Percentiles rank a stretch among this genome's conserved stretches.
phyloP scores from a whole-genome alignment of 2,329 filamentous ascomycete genomes.

The Trichoderma atrobrunneum region DNA sequence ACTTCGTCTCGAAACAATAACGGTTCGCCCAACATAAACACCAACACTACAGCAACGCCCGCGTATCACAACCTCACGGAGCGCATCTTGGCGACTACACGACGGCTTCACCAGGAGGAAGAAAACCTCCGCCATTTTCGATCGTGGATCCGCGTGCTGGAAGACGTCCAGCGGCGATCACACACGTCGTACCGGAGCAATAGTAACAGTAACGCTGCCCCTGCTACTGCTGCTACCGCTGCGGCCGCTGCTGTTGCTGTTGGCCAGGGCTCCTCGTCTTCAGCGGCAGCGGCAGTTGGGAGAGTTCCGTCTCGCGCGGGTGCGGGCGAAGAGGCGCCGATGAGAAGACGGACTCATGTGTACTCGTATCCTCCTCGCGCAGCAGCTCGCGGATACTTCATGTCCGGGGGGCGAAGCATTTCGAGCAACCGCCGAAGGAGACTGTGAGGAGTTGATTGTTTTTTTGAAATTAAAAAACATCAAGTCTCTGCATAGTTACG shows the following conservation, averaged over 20 bases:
- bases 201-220: neutral
- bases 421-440: slow-evolving; percentile 1
- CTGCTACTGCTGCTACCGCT: neutral
- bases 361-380: neutral
- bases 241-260: neutral
- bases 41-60: neutral
- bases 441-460: neutral
- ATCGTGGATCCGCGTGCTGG: slow-evolving; percentile 1
- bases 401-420: slow-evolving; percentile 13
- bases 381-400: neutral
- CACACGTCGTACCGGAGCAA: neutral
- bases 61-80: neutral
- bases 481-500: neutral
- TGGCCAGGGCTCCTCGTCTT: neutral
- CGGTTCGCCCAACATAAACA: neutral
- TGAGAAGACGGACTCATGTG: neutral
- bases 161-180: neutral
- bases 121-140: neutral
- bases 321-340: neutral
- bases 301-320: neutral
- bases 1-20: neutral
- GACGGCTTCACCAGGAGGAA: neutral
- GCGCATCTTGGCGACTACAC: neutral
- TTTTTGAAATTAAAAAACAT: neutral
- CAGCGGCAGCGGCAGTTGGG: neutral